Base-by-base conservation (phyloP, 2,329 filamentous ascomycete species). In the Colletotrichum cereale region DNA sequence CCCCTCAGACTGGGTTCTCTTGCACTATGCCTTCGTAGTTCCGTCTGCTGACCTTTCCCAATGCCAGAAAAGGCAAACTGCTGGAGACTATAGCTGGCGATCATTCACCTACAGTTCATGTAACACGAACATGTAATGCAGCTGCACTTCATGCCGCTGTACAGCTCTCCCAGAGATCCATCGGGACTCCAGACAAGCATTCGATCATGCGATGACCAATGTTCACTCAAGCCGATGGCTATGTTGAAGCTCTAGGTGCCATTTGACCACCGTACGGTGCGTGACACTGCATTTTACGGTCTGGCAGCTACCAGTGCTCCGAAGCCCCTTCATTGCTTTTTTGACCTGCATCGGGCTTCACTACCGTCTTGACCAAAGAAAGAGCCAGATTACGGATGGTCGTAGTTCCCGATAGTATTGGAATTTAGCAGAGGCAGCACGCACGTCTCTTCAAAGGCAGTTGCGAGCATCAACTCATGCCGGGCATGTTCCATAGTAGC, bases 141-240 rank as follows among this genome's bases (percentile, higher is more conserved):
- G 48, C 44, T 38, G 36, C 40, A 42, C 56, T 58, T 52, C 64
- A 71, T 47, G 40, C 48, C 16, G 47, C 47, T 48, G 26, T 52
- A 31, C 21, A 61, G n/a, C 57, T 55, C 50, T 58, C 65, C 68
- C 65, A 40, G 52, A 68, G 48, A 71, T 68, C 65, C 68, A 63
- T 58, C 38, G 16, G 48, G 21, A n/a, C 21, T 12, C 18, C 18
- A 48, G 42, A 12, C 42, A 47, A 40, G 31, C 24, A 47, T 48
- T 50, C 47, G 57, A 38, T 48, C 47, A 48, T 60, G 34, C 31
- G 36, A 70, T 44, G 21, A 21, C 38, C 65, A 31, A 61, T 21
- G 61, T 55, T 47, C 31, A 38, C 62, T 18, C n/a, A 57, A 26
- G 14, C 31, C 42, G 50, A 71, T 71, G 48, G 56, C 29, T 38